These are phyloP conservation scores for Trypethelium eluteriae DNA, from an alignment of 495 filamentous ascomycete species.

Conservation along the genomic window DNA sequence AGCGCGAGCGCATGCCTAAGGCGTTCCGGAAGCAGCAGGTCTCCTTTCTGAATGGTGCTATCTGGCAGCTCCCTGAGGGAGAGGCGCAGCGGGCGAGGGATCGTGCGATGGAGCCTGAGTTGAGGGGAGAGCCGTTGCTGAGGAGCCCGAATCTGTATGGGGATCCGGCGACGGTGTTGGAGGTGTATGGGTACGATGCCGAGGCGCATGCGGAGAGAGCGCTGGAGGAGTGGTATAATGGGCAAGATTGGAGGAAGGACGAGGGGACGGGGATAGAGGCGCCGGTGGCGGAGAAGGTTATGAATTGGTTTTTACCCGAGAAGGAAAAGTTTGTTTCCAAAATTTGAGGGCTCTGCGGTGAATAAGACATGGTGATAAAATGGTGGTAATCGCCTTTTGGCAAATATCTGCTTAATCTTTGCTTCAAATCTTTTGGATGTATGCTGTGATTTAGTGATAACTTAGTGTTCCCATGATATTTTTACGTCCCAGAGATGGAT, in stretches of 20 bases:
- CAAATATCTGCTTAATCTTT: no score
- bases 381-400: background rate
- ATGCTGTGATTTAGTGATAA: no score
- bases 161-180: conserved; percentile 24
- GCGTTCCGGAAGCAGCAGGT: conserved; percentile 27
- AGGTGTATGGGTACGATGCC: conserved; percentile 32
- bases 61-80: conserved; percentile 24
- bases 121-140: conserved; percentile 34
- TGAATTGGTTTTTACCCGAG: conserved; percentile 32
- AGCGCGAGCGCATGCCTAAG: conserved; percentile 25
- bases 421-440: no score
- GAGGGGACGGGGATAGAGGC: conserved; percentile 19
- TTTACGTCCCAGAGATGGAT: no score
- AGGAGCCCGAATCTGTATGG: conserved; percentile 30
- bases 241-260: conserved; percentile 17
- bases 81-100: conserved; percentile 22
- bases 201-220: conserved; percentile 28
- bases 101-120: conserved; percentile 20
- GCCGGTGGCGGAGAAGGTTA: conserved; percentile 25
- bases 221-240: conserved; percentile 21
- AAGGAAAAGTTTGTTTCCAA: conserved; percentile 15
- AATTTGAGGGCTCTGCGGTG: background rate
- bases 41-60: conserved; percentile 27
- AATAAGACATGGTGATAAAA: background rate
- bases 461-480: no score